Evolutionary conservation across 352 stramenopile species (phyloP), one percentile per base, ranked within the genome.

Genomic region (Thraustotheca clavata): DNA sequence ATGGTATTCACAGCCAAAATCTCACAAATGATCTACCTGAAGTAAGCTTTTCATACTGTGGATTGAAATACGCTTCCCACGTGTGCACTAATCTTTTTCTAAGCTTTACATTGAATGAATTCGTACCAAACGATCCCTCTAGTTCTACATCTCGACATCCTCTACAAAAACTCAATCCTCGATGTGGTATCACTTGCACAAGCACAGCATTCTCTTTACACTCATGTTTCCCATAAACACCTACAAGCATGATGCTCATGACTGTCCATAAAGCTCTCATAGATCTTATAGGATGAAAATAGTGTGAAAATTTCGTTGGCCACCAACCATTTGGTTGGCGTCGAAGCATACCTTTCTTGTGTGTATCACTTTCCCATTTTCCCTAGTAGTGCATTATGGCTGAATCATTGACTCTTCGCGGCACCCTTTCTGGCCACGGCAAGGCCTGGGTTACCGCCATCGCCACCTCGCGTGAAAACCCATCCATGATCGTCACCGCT

Each of bases 381-480:
- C n/a, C n/a, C 43, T 52, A 52, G 43, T 52, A 52, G 43, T 52
- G 43, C 43, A 55, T 50, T 26, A 65, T 65, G 57, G 57, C 35
- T 54, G 57, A 65, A 54, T 46, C 52, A 65, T 65, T 76, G 46
- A 77, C 69, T 24, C 86, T 88, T 52, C 88, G 88, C 76, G 88
- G 87, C 65, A 78, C 86, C 68, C 85, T 96, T 59, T 75, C 88
- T 40, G 88, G 83, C 62, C 88, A 96, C 79, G 91, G 91, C 76
- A 84, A 88, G 75, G 91, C 92, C 75, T 86, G 83, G 72, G 85
- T 96, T 65, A 96, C 87, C 52, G 81, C 91, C 68, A 96, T 99
- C 73, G 97, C 97, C 66, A 99, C 97, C 61, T 99, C 96, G 33
- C 88, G 92, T 62, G 97, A 99, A 84, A 97, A 99, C 85, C 96